These are phyloP conservation scores for Pulveroboletus sp. DNA, from an alignment of 768 basidiomycete species.

Conservation along the genomic window DNA sequence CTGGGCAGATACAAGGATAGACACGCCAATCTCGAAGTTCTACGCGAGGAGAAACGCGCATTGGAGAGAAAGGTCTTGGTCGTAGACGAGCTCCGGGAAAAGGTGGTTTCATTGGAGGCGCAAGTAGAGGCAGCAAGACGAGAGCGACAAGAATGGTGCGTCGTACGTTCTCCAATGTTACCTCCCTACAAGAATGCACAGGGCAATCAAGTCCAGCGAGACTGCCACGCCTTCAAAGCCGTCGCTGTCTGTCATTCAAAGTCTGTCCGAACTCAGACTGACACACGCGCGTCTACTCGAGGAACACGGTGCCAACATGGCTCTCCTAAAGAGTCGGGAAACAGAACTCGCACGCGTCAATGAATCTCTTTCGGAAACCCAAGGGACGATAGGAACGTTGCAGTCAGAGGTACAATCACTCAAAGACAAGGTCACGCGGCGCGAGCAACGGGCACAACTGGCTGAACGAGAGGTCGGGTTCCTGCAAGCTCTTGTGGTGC, in stretches of 20 bases:
- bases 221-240: slow-evolving; percentile 41
- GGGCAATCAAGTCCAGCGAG: slow-evolving; percentile 37
- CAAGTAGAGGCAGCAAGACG: slow-evolving; percentile 59
- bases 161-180: background rate
- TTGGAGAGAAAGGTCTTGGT: slow-evolving; percentile 52
- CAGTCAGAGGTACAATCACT: slow-evolving; percentile 37
- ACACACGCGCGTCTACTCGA: slow-evolving; percentile 63
- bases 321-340: slow-evolving; percentile 53
- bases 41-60: slow-evolving; percentile 70
- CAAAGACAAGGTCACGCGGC: slow-evolving; percentile 37
- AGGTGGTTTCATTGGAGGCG: slow-evolving; percentile 56
- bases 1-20: slow-evolving; percentile 51
- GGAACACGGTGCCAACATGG: slow-evolving; percentile 57
- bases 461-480: slow-evolving; percentile 66
- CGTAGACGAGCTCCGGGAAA: slow-evolving; percentile 54
- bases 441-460: slow-evolving; percentile 39
- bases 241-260: slow-evolving; percentile 55
- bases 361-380: slow-evolving; percentile 35
- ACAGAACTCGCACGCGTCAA: slow-evolving; percentile 45
- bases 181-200: slow-evolving; percentile 13
- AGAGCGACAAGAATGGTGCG: slow-evolving; percentile 61
- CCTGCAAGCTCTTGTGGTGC: slow-evolving; percentile 62
- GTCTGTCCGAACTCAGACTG: slow-evolving; percentile 58
- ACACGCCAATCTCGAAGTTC: slow-evolving; percentile 61
- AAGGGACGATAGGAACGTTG: slow-evolving; percentile 30